Conservation (phyloP, 1,139 yeast species). For the Geotrichum restrictum region DNA sequence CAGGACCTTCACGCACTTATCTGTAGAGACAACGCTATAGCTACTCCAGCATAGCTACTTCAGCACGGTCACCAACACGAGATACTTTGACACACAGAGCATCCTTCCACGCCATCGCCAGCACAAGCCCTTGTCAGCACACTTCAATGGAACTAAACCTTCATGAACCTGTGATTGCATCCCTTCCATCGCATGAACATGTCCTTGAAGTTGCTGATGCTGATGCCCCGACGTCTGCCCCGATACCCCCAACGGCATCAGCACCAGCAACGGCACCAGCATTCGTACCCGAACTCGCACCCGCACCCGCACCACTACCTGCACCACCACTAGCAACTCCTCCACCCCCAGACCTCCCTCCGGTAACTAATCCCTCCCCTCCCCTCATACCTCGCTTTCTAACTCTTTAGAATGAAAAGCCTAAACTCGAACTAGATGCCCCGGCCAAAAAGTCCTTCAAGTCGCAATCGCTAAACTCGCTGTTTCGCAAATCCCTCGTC, state of each 20-base stretch:
- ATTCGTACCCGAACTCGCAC: neutral
- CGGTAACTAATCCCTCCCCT: neutral
- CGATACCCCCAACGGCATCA: neutral
- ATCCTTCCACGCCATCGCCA: neutral
- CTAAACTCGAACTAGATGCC: neutral
- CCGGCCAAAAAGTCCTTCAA: constrained; percentile 33
- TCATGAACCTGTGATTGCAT: neutral
- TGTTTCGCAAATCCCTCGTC: constrained; percentile 29
- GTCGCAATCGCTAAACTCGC: constrained; percentile 39
- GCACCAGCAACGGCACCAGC: neutral
- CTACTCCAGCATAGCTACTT: no score
- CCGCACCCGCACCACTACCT: neutral
- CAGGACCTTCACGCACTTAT: no score
- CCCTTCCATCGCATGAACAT: no score
- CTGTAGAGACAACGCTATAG: no score
- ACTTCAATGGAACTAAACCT: constrained; percentile 5
- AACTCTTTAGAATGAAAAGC: neutral
- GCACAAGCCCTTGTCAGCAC: neutral
- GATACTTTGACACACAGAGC: neutral
- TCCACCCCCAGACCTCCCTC: neutral
- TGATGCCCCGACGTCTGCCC: neutral
- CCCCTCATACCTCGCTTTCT: neutral
- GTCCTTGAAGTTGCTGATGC: neutral
- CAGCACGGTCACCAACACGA: no score
- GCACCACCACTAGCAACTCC: neutral